Percentiles rank a stretch among this genome's conserved stretches.
phyloP scores from a whole-genome alignment of 1,284 basidiomycete species.

The Rhodotorula mucilaginosa region DNA sequence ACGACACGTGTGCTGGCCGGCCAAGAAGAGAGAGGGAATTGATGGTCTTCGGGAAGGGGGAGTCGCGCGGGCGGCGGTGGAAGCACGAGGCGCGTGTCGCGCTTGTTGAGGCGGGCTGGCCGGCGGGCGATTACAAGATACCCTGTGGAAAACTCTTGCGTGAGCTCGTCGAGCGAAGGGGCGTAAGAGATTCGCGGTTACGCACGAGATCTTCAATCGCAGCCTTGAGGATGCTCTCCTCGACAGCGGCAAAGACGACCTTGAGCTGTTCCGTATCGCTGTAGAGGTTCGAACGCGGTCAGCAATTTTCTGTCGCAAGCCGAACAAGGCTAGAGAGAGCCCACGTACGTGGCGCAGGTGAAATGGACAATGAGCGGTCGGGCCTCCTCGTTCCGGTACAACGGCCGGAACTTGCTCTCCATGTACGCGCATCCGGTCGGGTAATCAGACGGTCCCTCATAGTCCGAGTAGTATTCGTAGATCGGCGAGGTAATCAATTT shows the following conservation, averaged over 20 bases:
- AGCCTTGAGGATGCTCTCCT: slow-evolving; percentile 40
- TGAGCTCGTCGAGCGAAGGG: no score
- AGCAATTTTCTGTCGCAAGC: no score
- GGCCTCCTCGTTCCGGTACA: slow-evolving; percentile 36
- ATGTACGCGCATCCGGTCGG: slow-evolving; percentile 41
- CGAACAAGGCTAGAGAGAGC: neutral
- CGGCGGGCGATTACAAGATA: neutral
- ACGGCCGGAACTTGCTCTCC: slow-evolving; percentile 39
- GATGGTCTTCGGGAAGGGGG: no score
- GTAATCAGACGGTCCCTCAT: slow-evolving; percentile 40
- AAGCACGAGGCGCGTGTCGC: no score
- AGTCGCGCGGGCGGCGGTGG: no score
- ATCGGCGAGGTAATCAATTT: slow-evolving; percentile 41
- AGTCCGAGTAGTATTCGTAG: slow-evolving; percentile 42
- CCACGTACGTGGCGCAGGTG: slow-evolving; percentile 30
- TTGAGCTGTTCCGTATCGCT: slow-evolving; percentile 41
- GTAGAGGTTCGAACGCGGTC: neutral
- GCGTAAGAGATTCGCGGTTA: neutral
- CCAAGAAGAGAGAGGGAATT: no score
- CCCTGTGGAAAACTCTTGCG: neutral
- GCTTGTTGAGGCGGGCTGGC: no score
- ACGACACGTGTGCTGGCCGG: no score
- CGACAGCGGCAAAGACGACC: slow-evolving; percentile 37
- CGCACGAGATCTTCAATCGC: slow-evolving; percentile 35
- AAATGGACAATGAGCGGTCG: slow-evolving; percentile 36